Percentiles rank a stretch among this genome's conserved stretches.
Conservation (phyloP, 208 protist species). For the Wallacemonas sp. region DNA sequence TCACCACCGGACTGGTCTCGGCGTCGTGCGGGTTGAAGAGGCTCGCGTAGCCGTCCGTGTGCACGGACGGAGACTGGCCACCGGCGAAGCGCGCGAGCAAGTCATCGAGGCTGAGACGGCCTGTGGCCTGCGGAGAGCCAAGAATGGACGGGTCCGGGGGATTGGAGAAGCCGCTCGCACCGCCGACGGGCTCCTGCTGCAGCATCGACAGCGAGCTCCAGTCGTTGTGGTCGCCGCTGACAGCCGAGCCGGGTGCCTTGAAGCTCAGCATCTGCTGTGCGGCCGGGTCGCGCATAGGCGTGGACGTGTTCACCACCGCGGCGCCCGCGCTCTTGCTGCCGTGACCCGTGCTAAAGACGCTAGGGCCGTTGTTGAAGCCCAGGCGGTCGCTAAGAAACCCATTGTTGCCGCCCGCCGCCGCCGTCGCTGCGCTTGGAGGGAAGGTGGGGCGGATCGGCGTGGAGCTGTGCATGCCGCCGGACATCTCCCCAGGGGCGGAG, state of each 20-base stretch:
- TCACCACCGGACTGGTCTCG: conserved; percentile 14
- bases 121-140: conserved; percentile 47
- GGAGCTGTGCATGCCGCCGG: conserved; percentile 13
- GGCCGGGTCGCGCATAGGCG: conserved; percentile 7
- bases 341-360: conserved; percentile 3
- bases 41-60: conserved; percentile 7
- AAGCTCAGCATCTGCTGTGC: not conserved
- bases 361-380: not conserved
- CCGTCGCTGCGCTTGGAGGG: not conserved
- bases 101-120: conserved; percentile 48
- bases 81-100: conserved; percentile 48
- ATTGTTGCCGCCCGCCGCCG: not conserved
- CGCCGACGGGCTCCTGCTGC: conserved; percentile 4
- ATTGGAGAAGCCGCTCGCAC: not conserved
- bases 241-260: conserved; percentile 11
- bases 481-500: not conserved
- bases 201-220: conserved; percentile 17
- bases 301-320: conserved; percentile 1
- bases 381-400: conserved; percentile 1
- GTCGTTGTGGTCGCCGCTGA: conserved; percentile 2
- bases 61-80: conserved; percentile 6
- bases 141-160: conserved; percentile 19
- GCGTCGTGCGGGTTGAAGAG: conserved; percentile 10
- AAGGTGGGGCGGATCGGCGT: conserved; percentile 7
- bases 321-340: not conserved